phyloP scores from a whole-genome alignment of 495 filamentous ascomycete genomes.

The Talaromyces thailandensis region DNA sequence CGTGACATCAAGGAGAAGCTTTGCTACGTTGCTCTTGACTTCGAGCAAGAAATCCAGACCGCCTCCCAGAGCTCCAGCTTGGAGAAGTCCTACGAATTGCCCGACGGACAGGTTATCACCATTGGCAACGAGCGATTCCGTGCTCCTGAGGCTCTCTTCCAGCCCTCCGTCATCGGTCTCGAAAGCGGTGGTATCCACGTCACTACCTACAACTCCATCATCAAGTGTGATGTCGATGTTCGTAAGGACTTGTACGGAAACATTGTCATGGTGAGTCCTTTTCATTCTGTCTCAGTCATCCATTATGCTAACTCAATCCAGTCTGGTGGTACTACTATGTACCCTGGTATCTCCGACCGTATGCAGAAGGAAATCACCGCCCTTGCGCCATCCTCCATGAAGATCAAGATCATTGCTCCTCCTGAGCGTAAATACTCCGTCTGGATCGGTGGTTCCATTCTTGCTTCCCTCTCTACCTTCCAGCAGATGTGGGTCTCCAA shows the following conservation, averaged over 20 bases:
- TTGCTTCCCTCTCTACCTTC: constrained; percentile 99
- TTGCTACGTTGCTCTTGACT: constrained; percentile 98
- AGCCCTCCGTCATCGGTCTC: constrained; percentile 94
- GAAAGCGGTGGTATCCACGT: constrained; percentile 99
- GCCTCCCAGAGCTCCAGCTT: constrained; percentile 95
- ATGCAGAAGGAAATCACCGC: constrained; percentile 99
- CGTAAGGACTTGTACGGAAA: constrained; percentile 99
- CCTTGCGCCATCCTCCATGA: constrained; percentile 92
- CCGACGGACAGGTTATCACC: constrained; percentile 99
- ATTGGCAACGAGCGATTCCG: constrained; percentile 99
- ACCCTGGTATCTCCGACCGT: constrained; percentile 99
- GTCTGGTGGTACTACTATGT: constrained; percentile 99
- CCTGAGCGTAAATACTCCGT: constrained; percentile 82
- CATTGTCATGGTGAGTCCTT: constrained; percentile 88
- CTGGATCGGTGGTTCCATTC: constrained; percentile 99
- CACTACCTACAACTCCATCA: constrained; percentile 99
- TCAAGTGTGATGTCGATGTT: constrained; percentile 99
- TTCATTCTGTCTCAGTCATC: background rate
- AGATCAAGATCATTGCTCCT: constrained; percentile 72
- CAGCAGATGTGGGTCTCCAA: constrained; percentile 99
- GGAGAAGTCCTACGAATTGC: constrained; percentile 99
- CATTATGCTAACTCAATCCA: constrained; percentile 20
- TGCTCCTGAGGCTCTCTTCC: constrained; percentile 98
- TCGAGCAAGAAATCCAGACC: constrained; percentile 99
- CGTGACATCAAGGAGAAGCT: constrained; percentile 99